Base-by-base conservation (phyloP, 768 basidiomycete species). In the Mycena crocata region DNA sequence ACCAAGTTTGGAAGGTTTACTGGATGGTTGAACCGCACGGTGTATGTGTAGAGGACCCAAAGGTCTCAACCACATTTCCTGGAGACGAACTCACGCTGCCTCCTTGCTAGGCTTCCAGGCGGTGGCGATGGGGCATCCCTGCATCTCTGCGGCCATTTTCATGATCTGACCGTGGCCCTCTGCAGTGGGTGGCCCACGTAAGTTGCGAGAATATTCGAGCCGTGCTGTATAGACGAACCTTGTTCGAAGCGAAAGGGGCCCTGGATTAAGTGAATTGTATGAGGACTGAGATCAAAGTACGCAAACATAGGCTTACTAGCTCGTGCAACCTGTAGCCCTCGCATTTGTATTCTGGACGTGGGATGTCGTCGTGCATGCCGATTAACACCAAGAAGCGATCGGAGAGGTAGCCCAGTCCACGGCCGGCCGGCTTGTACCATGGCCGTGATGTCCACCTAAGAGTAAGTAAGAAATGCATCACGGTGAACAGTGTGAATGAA, bases 401-500 rank as follows among this genome's bases (percentile, higher is more conserved):
- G 23, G 66, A 40, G 17, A 77, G 51, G 28, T 73, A 76, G 9
- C 66, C 21, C 1, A 81, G 34, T 9, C 73, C 74, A 2, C 67
- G 77, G 0, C 78, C 71, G 61, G 79, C 72, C 0, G 83, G 80
- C 67, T 80, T 83, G 67, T 87, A 87, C 85, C 85, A 86, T 24
- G 85, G 85, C 55, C 73, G 74, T 6, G 78, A 72, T 28, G 77
- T 69, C 57, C 64, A 83, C 67, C 81, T 81, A 61, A 48, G 21
- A 42, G 50, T 14, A 2, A 17, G 30, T 37, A 13, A 52, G 23
- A n/a, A 14, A 39, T 46, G 44, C 9, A 61, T n/a, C 32, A 28
- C 9, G 45, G 34, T 13, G 12, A 34, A 15, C 23, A 3, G 3
- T 2, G 19, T 21, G 19, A 28, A 55, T 30, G 40, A 26, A 42